Evolutionary conservation across 306 rosid species (phyloP).

Genomic region (Lagenaria siceraria): DNA sequence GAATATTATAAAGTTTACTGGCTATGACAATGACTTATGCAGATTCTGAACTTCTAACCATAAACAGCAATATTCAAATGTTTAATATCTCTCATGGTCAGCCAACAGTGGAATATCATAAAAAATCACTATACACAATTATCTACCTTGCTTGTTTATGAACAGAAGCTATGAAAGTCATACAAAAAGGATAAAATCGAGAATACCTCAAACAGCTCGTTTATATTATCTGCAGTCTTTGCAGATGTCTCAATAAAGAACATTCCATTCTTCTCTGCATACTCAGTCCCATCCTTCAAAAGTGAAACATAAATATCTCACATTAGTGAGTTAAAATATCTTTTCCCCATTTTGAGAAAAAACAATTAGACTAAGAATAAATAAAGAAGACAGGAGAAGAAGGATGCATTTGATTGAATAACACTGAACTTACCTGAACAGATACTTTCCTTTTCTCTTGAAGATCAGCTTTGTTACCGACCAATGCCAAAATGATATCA

Average conservation of each 20-base stretch:
- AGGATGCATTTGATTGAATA: slow-evolving; percentile 17
- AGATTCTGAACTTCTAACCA: background rate
- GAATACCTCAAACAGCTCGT: slow-evolving; percentile 88
- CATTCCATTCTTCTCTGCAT: slow-evolving; percentile 92
- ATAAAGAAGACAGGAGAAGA: background rate
- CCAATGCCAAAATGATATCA: slow-evolving; percentile 88
- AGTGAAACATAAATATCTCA: background rate
- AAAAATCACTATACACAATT: background rate
- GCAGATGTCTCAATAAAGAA: slow-evolving; percentile 99
- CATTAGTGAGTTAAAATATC: background rate
- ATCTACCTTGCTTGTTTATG: background rate
- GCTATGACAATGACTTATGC: background rate
- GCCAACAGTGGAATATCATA: background rate
- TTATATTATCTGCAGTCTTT: slow-evolving; percentile 94
- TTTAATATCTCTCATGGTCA: background rate
- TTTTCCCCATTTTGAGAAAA: background rate
- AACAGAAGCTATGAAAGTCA: background rate
- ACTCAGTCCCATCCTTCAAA: slow-evolving; percentile 72
- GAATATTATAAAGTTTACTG: background rate
- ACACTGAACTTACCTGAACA: slow-evolving; percentile 39
- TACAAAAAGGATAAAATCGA: slow-evolving; percentile 2
- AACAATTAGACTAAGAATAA: slow-evolving; percentile 5
- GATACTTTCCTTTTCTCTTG: slow-evolving; percentile 77
- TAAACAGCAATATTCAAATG: background rate
- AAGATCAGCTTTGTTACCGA: slow-evolving; percentile 94